Evolutionary conservation across 1,284 basidiomycete species (phyloP).

Genomic region (Irpex lacteus): DNA sequence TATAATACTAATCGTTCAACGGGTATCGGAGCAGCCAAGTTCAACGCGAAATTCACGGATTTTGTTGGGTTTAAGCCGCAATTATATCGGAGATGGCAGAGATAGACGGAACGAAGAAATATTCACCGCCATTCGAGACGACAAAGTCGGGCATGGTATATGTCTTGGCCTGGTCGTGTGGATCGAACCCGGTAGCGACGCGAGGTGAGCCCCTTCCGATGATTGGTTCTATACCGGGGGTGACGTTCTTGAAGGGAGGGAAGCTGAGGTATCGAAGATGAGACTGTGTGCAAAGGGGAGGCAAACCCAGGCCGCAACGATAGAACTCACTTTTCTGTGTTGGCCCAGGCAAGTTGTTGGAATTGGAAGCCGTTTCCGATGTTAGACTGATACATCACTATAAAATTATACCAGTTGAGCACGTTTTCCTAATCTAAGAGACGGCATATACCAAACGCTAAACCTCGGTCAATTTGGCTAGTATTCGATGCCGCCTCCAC

Average conservation of each 20-base stretch:
- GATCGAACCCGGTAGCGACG: constrained; percentile 39
- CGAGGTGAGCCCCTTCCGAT: constrained; percentile 42
- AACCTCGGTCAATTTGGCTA: constrained; percentile 7
- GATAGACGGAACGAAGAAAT: constrained; percentile 43
- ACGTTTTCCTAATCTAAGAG: not conserved
- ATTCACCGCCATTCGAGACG: constrained; percentile 37
- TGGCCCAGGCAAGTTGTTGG: constrained; percentile 14
- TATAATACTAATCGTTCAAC: no score
- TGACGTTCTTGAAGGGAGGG: constrained; percentile 19
- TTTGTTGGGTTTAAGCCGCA: not conserved
- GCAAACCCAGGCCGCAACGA: no score
- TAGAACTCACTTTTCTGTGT: constrained; percentile 8
- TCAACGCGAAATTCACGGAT: no score
- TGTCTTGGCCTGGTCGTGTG: constrained; percentile 28
- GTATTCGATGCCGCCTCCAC: constrained; percentile 1
- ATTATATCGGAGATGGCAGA: constrained; percentile 23
- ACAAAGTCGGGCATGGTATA: constrained; percentile 20
- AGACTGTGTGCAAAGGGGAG: not conserved
- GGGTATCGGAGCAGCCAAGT: no score
- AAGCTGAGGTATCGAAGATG: constrained; percentile 18
- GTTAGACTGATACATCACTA: constrained; percentile 8
- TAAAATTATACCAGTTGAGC: not conserved
- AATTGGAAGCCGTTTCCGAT: constrained; percentile 14
- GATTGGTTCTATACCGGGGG: constrained; percentile 34
- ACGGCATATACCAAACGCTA: constrained; percentile 6